Percentiles rank a stretch among this genome's conserved stretches.
These are phyloP conservation scores for Lolium multiflorum DNA, from an alignment of 176 grass and related monocot genomes.

Conservation along the genomic window DNA sequence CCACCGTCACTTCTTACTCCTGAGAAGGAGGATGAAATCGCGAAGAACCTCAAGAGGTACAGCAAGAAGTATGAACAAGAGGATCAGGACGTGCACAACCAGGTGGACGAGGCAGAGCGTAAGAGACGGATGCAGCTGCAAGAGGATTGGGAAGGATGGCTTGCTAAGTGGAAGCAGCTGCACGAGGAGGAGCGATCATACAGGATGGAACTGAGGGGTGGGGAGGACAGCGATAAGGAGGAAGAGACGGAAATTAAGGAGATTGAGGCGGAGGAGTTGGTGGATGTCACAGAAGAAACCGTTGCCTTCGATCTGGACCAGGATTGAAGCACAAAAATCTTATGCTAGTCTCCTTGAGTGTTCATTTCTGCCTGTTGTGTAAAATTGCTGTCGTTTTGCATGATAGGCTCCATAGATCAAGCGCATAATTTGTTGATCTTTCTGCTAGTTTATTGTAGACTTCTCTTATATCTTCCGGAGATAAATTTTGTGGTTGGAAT, in stretches of 20 bases:
- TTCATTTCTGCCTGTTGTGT: not conserved
- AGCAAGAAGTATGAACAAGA: slow-evolving; percentile 88
- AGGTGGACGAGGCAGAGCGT: slow-evolving; percentile 70
- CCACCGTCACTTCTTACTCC: slow-evolving; percentile 61
- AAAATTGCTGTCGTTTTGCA: not conserved
- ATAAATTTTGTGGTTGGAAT: slow-evolving; percentile 44
- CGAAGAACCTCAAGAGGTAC: slow-evolving; percentile 71
- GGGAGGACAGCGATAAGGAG: slow-evolving; percentile 75
- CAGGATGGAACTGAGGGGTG: slow-evolving; percentile 68
- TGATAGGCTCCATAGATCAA: slow-evolving; percentile 36
- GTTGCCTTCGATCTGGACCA: slow-evolving; percentile 70
- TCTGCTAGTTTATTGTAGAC: slow-evolving; percentile 22
- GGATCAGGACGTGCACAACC: slow-evolving; percentile 74
- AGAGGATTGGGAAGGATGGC: slow-evolving; percentile 88
- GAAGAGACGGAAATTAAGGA: slow-evolving; percentile 90
- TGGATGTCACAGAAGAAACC: slow-evolving; percentile 63
- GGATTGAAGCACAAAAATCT: slow-evolving; percentile 45
- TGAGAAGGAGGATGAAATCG: slow-evolving; percentile 78
- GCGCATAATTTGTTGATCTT: slow-evolving; percentile 34
- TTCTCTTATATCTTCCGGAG: slow-evolving; percentile 1
- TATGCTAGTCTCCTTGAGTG: slow-evolving; percentile 27
- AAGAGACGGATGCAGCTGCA: slow-evolving; percentile 71
- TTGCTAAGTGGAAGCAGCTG: slow-evolving; percentile 69
- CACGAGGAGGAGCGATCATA: slow-evolving; percentile 70
- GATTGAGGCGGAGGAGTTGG: slow-evolving; percentile 80